phyloP scores from a whole-genome alignment of 306 rosid genomes.

The Castanospermum australe region DNA sequence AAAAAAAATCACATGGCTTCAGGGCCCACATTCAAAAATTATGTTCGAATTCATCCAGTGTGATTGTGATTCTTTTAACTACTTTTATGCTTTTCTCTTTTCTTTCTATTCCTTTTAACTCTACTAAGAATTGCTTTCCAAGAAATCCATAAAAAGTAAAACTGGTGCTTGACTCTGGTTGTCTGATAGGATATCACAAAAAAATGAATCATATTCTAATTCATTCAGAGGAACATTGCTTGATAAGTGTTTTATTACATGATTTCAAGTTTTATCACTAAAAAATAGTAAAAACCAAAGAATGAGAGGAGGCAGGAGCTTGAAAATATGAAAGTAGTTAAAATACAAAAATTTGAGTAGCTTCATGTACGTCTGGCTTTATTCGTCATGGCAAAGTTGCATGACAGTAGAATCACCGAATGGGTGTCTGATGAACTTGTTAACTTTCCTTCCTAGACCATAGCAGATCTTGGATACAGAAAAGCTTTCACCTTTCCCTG shows the following conservation, averaged over 20 bases:
- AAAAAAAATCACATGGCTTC: slow-evolving; percentile 23
- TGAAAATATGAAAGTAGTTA: slow-evolving; percentile 14
- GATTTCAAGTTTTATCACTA: slow-evolving; percentile 38
- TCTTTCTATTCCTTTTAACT: slow-evolving; percentile 2
- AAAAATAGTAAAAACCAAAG: slow-evolving; percentile 30
- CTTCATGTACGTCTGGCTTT: slow-evolving; percentile 49
- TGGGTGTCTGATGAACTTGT: slow-evolving; percentile 52
- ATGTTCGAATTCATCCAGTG: slow-evolving; percentile 17
- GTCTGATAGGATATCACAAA: slow-evolving; percentile 13
- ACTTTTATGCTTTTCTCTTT: neutral
- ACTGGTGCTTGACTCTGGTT: slow-evolving; percentile 8
- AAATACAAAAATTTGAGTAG: slow-evolving; percentile 19
- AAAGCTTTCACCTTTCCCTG: slow-evolving; percentile 85
- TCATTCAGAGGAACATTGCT: slow-evolving; percentile 23
- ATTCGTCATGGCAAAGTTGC: slow-evolving; percentile 57
- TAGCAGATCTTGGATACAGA: slow-evolving; percentile 90
- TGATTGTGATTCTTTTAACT: neutral
- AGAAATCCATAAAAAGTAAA: neutral
- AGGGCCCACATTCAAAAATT: slow-evolving; percentile 19
- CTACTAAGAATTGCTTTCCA: slow-evolving; percentile 14
- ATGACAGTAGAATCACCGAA: slow-evolving; percentile 41
- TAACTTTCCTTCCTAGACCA: slow-evolving; percentile 83
- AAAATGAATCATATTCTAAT: slow-evolving; percentile 20
- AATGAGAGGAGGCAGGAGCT: slow-evolving; percentile 2
- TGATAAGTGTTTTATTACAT: slow-evolving; percentile 11